A percentile compares a stretch with the other conserved stretches of the same genome.
Evolutionary conservation across 805 yeast species (phyloP).

Genomic region (Barnettozyma populi): DNA sequence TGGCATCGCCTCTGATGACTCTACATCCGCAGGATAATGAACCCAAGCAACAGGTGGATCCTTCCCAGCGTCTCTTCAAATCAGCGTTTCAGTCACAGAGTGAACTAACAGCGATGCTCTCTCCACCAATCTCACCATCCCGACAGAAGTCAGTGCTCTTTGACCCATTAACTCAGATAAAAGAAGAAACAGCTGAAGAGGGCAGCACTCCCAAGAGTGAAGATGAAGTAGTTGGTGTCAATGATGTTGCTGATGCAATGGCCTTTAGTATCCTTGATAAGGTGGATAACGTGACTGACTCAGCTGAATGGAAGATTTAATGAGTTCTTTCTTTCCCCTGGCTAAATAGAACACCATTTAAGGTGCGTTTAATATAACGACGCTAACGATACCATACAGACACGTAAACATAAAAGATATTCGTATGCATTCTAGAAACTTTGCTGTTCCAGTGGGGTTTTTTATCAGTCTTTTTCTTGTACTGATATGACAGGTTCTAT

Average conservation of each 20-base stretch:
- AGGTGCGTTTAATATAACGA: constrained; percentile 3
- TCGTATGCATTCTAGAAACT: constrained; percentile 8
- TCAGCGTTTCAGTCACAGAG: background rate
- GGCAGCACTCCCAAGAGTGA: background rate
- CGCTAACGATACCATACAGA: constrained; percentile 1
- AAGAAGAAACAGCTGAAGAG: background rate
- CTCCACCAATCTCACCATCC: constrained; percentile 14
- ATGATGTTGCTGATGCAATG: constrained; percentile 26
- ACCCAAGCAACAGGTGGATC: background rate
- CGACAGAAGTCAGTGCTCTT: constrained; percentile 8
- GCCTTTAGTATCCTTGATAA: constrained; percentile 24
- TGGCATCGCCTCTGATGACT: background rate
- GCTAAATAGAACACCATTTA: background rate
- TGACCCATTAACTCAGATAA: constrained; percentile 12
- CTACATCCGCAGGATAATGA: background rate
- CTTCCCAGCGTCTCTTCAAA: background rate
- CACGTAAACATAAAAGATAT: background rate
- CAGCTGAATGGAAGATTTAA: constrained; percentile 23
- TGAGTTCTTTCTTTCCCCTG: background rate
- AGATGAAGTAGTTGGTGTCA: constrained; percentile 3
- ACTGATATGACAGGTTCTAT: background rate
- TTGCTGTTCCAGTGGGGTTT: background rate
- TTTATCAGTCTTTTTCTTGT: background rate
- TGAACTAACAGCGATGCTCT: constrained; percentile 4
- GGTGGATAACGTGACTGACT: constrained; percentile 16